Evolutionary conservation across 2,329 filamentous ascomycete genomes (phyloP).

Genomic region (Ophidiomyces ophidiicola): DNA sequence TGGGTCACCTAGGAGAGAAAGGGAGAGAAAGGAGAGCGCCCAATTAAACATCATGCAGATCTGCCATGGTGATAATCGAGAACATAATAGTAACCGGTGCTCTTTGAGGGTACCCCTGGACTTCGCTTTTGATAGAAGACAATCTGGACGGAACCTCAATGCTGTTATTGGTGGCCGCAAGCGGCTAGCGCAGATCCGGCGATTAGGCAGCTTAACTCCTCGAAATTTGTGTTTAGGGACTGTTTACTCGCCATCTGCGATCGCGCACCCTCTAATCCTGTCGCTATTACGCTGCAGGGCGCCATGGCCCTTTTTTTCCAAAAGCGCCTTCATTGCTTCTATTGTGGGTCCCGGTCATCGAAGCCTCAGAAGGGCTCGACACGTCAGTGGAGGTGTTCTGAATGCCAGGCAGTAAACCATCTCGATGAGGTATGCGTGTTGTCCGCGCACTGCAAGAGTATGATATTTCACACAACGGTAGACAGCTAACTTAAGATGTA

Average conservation of each 20-base stretch:
- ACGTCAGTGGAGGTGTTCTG: slow-evolving; percentile 58
- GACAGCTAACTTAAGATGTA: slow-evolving; percentile 26
- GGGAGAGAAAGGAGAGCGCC: too few species aligned
- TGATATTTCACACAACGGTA: not conserved
- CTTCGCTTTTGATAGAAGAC: too few species aligned
- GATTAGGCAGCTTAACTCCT: slow-evolving; percentile 5
- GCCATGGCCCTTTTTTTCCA: slow-evolving; percentile 33
- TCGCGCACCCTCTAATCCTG: too few species aligned
- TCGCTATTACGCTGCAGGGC: slow-evolving; percentile 13
- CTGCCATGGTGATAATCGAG: too few species aligned
- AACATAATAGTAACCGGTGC: too few species aligned
- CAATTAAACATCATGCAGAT: too few species aligned
- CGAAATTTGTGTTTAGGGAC: too few species aligned
- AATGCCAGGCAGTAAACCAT: slow-evolving; percentile 79
- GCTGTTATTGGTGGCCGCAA: too few species aligned
- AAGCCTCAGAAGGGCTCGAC: slow-evolving; percentile 46
- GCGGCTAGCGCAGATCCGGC: slow-evolving; percentile 4
- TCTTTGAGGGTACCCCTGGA: too few species aligned
- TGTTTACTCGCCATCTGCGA: not conserved
- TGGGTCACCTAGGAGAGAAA: too few species aligned
- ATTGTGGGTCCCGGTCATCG: slow-evolving; percentile 60
- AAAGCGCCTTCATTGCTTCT: slow-evolving; percentile 59
- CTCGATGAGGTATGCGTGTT: slow-evolving; percentile 59
- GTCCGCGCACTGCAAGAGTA: not conserved
- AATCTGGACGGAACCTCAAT: too few species aligned